phyloP scores from a whole-genome alignment of 2,329 filamentous ascomycete genomes.

The Chaetomiaceae sp. region DNA sequence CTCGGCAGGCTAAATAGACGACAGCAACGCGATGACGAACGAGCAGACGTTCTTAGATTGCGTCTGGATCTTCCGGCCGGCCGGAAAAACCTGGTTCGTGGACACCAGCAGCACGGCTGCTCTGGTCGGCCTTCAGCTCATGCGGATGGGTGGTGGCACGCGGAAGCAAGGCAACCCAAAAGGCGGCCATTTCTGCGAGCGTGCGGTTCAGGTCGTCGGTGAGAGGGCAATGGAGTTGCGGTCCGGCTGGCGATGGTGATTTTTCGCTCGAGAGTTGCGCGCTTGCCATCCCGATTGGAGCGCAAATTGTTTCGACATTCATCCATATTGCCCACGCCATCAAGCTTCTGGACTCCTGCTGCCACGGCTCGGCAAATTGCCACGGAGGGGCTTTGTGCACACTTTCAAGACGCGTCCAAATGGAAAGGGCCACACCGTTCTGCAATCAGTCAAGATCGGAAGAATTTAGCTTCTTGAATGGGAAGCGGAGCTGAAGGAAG shows the following conservation, averaged over 20 bases:
- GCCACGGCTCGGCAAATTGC: conserved; percentile 19
- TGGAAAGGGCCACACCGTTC: too few relatives aligned
- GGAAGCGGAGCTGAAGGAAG: neutral
- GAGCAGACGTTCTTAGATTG: neutral
- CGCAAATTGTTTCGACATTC: conserved; percentile 18
- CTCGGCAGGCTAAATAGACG: conserved; percentile 24
- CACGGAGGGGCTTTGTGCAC: too few relatives aligned
- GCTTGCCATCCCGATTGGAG: conserved; percentile 4
- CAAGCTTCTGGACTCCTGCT: conserved; percentile 6
- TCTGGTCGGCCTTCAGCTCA: conserved; percentile 1
- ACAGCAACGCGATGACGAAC: conserved; percentile 5
- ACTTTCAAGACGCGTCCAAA: too few relatives aligned
- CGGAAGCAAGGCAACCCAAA: conserved; percentile 4
- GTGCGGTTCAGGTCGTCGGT: neutral
- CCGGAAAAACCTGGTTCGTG: conserved; percentile 16
- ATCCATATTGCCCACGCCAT: conserved; percentile 22
- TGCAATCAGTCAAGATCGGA: too few relatives aligned
- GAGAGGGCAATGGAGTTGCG: neutral
- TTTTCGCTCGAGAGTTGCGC: neutral
- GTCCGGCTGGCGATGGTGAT: neutral
- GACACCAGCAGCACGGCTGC: neutral
- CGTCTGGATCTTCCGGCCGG: neutral
- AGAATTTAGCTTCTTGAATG: neutral
- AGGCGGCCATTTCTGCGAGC: neutral
- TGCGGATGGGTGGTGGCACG: neutral